phyloP scores from a whole-genome alignment of 1,284 basidiomycete species.

The Ceratobasidium theobromae region DNA sequence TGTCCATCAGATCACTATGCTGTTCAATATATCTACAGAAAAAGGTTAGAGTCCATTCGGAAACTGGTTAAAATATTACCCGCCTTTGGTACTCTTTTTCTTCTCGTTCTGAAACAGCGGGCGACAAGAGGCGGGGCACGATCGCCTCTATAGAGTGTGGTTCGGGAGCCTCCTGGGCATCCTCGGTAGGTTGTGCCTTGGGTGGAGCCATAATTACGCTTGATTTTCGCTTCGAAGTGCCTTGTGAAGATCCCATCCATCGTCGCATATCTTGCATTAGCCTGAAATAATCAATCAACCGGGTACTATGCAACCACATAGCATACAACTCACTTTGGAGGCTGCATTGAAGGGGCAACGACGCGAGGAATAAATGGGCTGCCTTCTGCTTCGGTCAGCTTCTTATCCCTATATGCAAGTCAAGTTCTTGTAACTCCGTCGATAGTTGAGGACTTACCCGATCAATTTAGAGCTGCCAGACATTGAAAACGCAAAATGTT shows the following conservation, averaged over 20 bases:
- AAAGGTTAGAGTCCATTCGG: slow-evolving; percentile 28
- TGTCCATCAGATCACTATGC: slow-evolving; percentile 45
- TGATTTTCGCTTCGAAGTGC: slow-evolving; percentile 41
- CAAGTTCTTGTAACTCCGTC: neutral
- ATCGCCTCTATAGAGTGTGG: slow-evolving; percentile 65
- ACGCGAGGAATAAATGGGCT: slow-evolving; percentile 67
- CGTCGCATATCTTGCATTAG: slow-evolving; percentile 71
- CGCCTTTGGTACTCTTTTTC: slow-evolving; percentile 79
- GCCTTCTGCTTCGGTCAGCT: slow-evolving; percentile 64
- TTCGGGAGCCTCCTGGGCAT: slow-evolving; percentile 46
- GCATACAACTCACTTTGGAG: slow-evolving; percentile 15
- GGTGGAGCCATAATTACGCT: slow-evolving; percentile 37
- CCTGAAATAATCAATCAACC: slow-evolving; percentile 45
- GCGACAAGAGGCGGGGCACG: slow-evolving; percentile 62
- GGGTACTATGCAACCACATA: neutral
- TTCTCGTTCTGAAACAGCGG: slow-evolving; percentile 65
- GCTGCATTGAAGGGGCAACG: slow-evolving; percentile 12
- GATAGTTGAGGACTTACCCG: slow-evolving; percentile 53
- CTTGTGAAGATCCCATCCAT: slow-evolving; percentile 61
- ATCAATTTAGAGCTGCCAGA: slow-evolving; percentile 80
- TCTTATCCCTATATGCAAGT: slow-evolving; percentile 49
- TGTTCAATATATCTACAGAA: slow-evolving; percentile 44
- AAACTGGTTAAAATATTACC: slow-evolving; percentile 36
- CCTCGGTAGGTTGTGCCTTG: neutral
- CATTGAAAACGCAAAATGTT: slow-evolving; percentile 86